Percentiles rank a stretch among this genome's conserved stretches.
Evolutionary conservation across 2,329 filamentous ascomycete species (phyloP).

Genomic region (Dactylellina sp.): DNA sequence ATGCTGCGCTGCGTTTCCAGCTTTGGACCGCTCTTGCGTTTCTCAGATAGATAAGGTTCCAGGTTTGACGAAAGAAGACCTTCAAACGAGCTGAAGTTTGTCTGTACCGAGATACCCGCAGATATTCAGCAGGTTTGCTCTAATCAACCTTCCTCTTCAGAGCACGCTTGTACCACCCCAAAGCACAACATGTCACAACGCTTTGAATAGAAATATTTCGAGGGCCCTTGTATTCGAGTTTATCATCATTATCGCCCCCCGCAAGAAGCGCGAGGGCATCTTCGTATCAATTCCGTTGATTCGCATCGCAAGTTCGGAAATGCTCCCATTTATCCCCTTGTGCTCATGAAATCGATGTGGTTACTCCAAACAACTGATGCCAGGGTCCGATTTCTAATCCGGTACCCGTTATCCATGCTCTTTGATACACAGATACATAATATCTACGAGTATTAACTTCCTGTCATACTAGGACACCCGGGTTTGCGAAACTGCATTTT

Average conservation of each 20-base stretch:
- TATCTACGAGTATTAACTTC: slow-evolving; percentile 12
- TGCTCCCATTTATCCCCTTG: background rate
- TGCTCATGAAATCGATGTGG: slow-evolving; percentile 5
- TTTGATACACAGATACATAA: background rate
- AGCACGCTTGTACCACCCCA: slow-evolving; percentile 40
- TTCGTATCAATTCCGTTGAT: background rate
- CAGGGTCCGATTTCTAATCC: slow-evolving; percentile 14
- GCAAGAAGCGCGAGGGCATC: slow-evolving; percentile 12
- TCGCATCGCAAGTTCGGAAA: slow-evolving; percentile 42
- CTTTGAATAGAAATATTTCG: slow-evolving; percentile 15
- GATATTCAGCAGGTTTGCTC: slow-evolving; percentile 36
- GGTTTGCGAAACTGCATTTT: background rate
- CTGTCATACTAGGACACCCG: slow-evolving; percentile 47
- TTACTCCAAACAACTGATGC: slow-evolving; percentile 27
- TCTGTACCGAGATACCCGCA: slow-evolving; percentile 46
- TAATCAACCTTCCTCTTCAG: slow-evolving; percentile 40
- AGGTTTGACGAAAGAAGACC: background rate
- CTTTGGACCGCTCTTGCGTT: background rate
- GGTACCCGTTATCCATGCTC: background rate
- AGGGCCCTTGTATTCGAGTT: slow-evolving; percentile 21
- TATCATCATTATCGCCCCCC: slow-evolving; percentile 2
- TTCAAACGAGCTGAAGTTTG: slow-evolving; percentile 5
- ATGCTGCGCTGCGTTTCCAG: slow-evolving; percentile 13
- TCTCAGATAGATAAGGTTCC: slow-evolving; percentile 32
- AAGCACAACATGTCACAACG: slow-evolving; percentile 53